Evolutionary conservation across 2,329 filamentous ascomycete genomes (phyloP).

Genomic region (Leptographium flavum): DNA sequence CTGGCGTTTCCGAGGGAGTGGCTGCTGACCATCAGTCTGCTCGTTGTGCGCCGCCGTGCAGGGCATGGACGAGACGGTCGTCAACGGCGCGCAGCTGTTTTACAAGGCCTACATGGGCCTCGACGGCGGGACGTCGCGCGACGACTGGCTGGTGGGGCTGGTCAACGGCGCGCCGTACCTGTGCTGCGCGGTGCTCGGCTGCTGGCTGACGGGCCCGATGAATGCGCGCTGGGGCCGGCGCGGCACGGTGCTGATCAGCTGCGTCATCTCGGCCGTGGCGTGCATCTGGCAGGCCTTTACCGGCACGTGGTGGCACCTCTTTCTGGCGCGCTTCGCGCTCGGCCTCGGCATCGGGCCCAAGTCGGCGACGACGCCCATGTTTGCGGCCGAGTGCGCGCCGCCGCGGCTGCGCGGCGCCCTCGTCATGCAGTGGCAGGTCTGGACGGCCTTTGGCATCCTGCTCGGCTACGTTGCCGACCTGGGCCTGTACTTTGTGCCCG

Average conservation of each 20-base stretch:
- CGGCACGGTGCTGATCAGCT: conserved; percentile 57
- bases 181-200: conserved; percentile 53
- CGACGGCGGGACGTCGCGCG: conserved; percentile 29
- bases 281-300: conserved; percentile 56
- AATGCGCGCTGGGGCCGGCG: conserved; percentile 57
- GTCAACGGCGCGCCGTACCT: conserved; percentile 49
- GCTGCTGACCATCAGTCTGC: conserved; percentile 36
- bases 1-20: no score
- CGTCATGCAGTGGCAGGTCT: conserved; percentile 63
- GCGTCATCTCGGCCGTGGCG: no score
- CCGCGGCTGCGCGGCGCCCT: conserved; percentile 57
- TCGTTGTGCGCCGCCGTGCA: conserved; percentile 58
- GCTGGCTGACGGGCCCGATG: conserved; percentile 60
- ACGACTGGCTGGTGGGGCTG: conserved; percentile 44
- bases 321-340: conserved; percentile 56
- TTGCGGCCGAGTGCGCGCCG: conserved; percentile 59
- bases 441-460: conserved; percentile 2
- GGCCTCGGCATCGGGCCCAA: conserved; percentile 69
- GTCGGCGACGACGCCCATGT: conserved; percentile 51
- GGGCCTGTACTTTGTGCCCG: conserved; percentile 42
- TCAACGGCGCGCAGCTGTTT: conserved; percentile 55
- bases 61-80: conserved; percentile 58
- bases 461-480: conserved; percentile 34
- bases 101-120: conserved; percentile 50
- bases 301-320: conserved; percentile 56